These are phyloP conservation scores for Xylariaceae sp. DNA, from an alignment of 2,329 filamentous ascomycete species.

Conservation along the genomic window DNA sequence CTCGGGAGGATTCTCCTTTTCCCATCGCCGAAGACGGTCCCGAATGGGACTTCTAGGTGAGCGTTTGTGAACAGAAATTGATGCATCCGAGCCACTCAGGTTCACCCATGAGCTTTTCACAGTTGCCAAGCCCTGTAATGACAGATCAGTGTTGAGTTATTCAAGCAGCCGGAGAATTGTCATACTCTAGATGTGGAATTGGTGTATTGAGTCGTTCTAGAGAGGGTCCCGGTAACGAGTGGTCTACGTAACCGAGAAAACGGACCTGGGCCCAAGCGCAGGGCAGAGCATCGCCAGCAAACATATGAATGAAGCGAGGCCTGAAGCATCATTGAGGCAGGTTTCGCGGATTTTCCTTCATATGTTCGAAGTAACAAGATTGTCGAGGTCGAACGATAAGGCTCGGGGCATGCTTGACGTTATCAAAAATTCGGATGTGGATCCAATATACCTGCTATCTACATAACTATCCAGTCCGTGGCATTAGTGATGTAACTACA, in stretches of 20 bases:
- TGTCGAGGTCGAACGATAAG: neutral
- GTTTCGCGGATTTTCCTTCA: neutral
- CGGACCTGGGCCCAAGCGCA: constrained; percentile 13
- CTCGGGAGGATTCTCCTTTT: constrained; percentile 34
- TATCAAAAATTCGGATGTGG: constrained; percentile 11
- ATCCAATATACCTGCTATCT: neutral
- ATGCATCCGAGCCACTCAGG: constrained; percentile 1
- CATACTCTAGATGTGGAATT: constrained; percentile 22
- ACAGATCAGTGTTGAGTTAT: constrained; percentile 12
- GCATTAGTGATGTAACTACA: no score
- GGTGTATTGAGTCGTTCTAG: constrained; percentile 3
- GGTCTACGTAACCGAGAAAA: constrained; percentile 9
- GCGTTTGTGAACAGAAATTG: neutral
- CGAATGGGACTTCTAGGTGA: constrained; percentile 34
- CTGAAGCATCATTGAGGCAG: constrained; percentile 26
- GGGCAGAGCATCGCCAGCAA: constrained; percentile 32
- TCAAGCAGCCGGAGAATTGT: neutral
- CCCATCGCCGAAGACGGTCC: constrained; percentile 41
- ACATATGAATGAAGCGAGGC: constrained; percentile 30
- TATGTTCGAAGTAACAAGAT: neutral
- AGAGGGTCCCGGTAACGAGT: constrained; percentile 12
- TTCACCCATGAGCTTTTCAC: constrained; percentile 21
- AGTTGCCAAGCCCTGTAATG: constrained; percentile 27
- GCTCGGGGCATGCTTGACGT: constrained; percentile 1
- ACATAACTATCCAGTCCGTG: no score